Conservation (phyloP, 495 filamentous ascomycete genomes). For the Tuber magnatum region DNA sequence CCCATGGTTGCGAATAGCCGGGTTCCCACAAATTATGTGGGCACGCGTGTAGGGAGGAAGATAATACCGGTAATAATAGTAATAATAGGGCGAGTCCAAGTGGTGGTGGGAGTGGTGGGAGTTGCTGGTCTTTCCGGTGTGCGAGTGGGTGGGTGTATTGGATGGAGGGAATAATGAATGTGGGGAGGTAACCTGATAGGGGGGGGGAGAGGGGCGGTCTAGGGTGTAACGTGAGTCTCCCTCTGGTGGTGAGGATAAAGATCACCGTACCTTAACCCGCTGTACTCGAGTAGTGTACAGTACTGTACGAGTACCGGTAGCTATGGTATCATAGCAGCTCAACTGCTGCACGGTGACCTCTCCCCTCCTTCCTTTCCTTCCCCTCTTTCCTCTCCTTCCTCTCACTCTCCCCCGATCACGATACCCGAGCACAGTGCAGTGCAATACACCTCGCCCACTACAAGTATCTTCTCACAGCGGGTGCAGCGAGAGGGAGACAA, state of each 20-base stretch:
- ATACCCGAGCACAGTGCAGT: not conserved
- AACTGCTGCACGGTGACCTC: not conserved
- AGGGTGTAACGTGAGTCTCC: not conserved
- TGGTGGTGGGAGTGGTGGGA: conserved; percentile 4
- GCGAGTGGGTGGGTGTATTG: not conserved
- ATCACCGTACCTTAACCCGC: not conserved
- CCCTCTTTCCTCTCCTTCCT: not conserved
- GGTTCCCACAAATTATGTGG: conserved; percentile 1
- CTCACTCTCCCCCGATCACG: not conserved
- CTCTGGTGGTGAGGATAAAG: not conserved
- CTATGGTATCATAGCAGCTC: not conserved
- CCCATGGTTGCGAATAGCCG: conserved; percentile 34
- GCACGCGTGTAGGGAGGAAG: not conserved
- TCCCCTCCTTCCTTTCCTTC: not conserved
- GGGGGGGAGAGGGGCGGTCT: not conserved
- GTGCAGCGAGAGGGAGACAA: not conserved
- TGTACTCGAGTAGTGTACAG: too few relatives aligned
- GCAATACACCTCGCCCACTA: not conserved
- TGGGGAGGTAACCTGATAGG: not conserved
- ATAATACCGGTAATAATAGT: not conserved
- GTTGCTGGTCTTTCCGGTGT: not conserved
- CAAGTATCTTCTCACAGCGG: not conserved
- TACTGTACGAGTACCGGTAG: too few relatives aligned
- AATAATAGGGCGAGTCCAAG: not conserved
- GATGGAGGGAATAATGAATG: conserved; percentile 1